Evolutionary conservation across 2,329 filamentous ascomycete species (phyloP).

Genomic region (Aureobasidium sp.): DNA sequence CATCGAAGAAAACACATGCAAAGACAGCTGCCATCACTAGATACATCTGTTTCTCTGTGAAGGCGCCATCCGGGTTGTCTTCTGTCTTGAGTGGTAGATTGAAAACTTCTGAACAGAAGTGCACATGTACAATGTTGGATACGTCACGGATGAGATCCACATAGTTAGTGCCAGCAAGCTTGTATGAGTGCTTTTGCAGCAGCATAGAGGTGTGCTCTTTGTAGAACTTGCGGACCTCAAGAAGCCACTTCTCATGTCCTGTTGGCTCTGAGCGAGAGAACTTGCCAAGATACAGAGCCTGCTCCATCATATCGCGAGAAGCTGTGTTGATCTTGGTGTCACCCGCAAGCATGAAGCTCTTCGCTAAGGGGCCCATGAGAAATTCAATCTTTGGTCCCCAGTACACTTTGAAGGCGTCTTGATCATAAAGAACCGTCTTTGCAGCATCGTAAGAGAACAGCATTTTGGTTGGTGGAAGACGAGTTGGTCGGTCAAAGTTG

Average conservation of each 20-base stretch:
- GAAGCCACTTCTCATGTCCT: slow-evolving; percentile 36
- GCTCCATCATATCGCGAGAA: slow-evolving; percentile 38
- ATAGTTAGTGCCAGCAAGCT: slow-evolving; percentile 38
- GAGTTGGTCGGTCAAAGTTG: slow-evolving; percentile 28
- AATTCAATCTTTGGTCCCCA: slow-evolving; percentile 42
- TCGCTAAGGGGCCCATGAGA: slow-evolving; percentile 36
- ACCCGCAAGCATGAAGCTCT: slow-evolving; percentile 43
- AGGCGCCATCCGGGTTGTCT: slow-evolving; percentile 43
- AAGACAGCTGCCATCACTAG: slow-evolving; percentile 48
- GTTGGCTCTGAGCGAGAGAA: slow-evolving; percentile 23
- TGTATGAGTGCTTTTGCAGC: slow-evolving; percentile 39
- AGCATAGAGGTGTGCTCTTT: slow-evolving; percentile 41
- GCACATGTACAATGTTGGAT: slow-evolving; percentile 47
- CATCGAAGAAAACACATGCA: slow-evolving; percentile 48
- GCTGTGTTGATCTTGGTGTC: slow-evolving; percentile 36
- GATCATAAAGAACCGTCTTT: slow-evolving; percentile 36
- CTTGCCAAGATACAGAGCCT: slow-evolving; percentile 35
- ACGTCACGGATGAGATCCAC: slow-evolving; percentile 45
- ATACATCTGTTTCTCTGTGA: slow-evolving; percentile 49
- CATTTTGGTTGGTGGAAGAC: slow-evolving; percentile 30
- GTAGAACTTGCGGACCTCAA: slow-evolving; percentile 42
- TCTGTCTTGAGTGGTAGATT: slow-evolving; percentile 50
- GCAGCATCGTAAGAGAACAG: slow-evolving; percentile 41
- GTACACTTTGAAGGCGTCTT: slow-evolving; percentile 39
- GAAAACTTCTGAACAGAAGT: slow-evolving; percentile 50